These are phyloP conservation scores for Viridothelium virens DNA, from an alignment of 495 filamentous ascomycete genomes.

Conservation along the genomic window DNA sequence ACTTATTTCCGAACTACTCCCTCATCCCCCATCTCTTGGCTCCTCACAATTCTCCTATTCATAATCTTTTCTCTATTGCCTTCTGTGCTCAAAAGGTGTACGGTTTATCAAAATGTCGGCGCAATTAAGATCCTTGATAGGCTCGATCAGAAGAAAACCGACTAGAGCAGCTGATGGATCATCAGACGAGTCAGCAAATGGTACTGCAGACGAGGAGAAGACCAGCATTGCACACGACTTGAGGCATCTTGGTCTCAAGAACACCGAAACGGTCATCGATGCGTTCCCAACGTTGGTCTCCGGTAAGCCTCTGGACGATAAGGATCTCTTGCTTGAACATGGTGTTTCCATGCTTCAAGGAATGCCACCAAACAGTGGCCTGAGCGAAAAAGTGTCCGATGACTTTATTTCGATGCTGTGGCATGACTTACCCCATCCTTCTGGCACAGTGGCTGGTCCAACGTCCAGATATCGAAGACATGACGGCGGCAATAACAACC, in stretches of 20 bases:
- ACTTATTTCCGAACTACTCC: not conserved
- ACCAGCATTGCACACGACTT: conserved; percentile 33
- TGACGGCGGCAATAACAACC: conserved; percentile 36
- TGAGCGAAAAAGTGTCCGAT: conserved; percentile 29
- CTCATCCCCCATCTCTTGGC: not conserved
- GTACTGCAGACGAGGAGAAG: conserved; percentile 19
- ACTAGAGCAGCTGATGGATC: conserved; percentile 33
- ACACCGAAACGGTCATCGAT: conserved; percentile 25
- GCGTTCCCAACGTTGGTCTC: conserved; percentile 32
- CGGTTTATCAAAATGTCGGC: not conserved
- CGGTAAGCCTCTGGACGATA: conserved; percentile 36
- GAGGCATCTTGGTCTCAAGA: conserved; percentile 28
- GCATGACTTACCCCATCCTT: conserved; percentile 29
- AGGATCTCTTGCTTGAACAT: conserved; percentile 34
- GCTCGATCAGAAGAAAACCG: conserved; percentile 31
- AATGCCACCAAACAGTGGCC: conserved; percentile 30
- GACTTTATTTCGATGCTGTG: conserved; percentile 32
- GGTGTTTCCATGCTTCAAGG: conserved; percentile 36
- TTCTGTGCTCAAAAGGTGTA: not conserved
- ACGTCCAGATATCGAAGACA: conserved; percentile 32
- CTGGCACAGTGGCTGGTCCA: conserved; percentile 27
- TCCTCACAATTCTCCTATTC: not conserved
- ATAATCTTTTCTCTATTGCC: not conserved
- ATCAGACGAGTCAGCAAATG: conserved; percentile 25
- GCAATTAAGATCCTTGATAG: conserved; percentile 29